These are phyloP conservation scores for Backusella morwellensis DNA, from an alignment of 192 early-diverging fungal species.

Conservation along the genomic window DNA sequence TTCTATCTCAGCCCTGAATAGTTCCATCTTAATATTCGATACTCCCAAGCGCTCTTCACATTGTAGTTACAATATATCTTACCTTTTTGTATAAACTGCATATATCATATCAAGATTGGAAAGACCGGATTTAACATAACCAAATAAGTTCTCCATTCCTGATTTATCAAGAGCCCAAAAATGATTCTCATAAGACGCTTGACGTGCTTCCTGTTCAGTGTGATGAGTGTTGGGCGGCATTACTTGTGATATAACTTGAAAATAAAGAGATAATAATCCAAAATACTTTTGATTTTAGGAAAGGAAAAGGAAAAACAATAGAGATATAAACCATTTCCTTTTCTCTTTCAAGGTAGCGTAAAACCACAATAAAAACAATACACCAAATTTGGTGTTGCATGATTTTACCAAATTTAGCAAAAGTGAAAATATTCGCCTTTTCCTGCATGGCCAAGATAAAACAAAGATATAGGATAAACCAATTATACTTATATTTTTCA, in stretches of 20 bases:
- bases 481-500: neutral
- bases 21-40: neutral
- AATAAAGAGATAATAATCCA: neutral
- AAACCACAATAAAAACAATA: constrained; percentile 2
- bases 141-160: constrained; percentile 11
- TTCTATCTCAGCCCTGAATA: constrained; percentile 1
- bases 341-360: neutral
- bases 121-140: constrained; percentile 3
- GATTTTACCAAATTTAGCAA: constrained; percentile 5
- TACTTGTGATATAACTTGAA: neutral
- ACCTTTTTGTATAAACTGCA: constrained; percentile 15
- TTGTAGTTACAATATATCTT: neutral
- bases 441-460: neutral
- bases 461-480: neutral
- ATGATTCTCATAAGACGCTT: neutral
- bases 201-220: neutral
- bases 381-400: neutral
- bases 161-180: constrained; percentile 10
- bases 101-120: neutral
- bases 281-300: neutral
- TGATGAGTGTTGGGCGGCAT: constrained; percentile 1
- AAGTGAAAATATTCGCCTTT: neutral
- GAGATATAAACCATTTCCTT: neutral
- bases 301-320: neutral
- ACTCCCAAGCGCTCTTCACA: neutral